A percentile compares a stretch with the other conserved stretches of the same genome.
Conservation (phyloP, 805 yeast genomes). For the Kodamaea nitidulidarum region DNA sequence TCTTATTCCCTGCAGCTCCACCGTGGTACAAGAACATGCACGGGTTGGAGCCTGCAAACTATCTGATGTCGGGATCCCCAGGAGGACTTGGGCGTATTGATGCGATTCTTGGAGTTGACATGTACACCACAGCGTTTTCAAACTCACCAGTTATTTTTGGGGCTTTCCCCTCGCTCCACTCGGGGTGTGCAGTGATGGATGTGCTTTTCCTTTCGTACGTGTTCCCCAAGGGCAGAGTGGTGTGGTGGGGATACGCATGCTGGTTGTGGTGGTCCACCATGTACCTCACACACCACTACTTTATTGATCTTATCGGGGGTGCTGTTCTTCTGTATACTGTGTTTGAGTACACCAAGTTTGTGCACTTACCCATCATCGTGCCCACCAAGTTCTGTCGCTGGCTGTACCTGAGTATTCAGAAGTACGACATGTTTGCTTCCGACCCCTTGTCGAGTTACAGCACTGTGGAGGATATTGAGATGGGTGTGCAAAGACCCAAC, state of each 20-base stretch:
- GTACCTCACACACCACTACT: conserved; percentile 96
- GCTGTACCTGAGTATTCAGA: conserved; percentile 47
- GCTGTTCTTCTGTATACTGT: conserved; percentile 73
- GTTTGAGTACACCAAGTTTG: conserved; percentile 65
- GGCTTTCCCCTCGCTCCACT: conserved; percentile 80
- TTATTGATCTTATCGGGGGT: conserved; percentile 91
- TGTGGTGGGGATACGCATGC: conserved; percentile 73
- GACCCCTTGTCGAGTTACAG: conserved; percentile 28
- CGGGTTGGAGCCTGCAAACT: conserved; percentile 87
- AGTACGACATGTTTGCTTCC: conserved; percentile 21
- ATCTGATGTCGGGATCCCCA: conserved; percentile 88
- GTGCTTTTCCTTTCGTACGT: conserved; percentile 79
- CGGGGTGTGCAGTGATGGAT: conserved; percentile 93
- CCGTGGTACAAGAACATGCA: conserved; percentile 92
- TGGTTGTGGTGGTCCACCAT: conserved; percentile 99
- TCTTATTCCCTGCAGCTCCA: conserved; percentile 89
- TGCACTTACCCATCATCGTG: conserved; percentile 59
- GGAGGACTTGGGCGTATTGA: conserved; percentile 94
- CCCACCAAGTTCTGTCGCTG: conserved; percentile 60
- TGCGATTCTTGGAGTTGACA: conserved; percentile 65
- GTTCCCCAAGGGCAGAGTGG: conserved; percentile 64
- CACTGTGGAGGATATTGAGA: conserved; percentile 16
- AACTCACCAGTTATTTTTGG: conserved; percentile 94
- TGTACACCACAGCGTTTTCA: conserved; percentile 77
- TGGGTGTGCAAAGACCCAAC: conserved; percentile 14